Percentiles rank a stretch among this genome's conserved stretches.
Conservation (phyloP, 2,329 filamentous ascomycete species). For the Alternaria sp. region DNA sequence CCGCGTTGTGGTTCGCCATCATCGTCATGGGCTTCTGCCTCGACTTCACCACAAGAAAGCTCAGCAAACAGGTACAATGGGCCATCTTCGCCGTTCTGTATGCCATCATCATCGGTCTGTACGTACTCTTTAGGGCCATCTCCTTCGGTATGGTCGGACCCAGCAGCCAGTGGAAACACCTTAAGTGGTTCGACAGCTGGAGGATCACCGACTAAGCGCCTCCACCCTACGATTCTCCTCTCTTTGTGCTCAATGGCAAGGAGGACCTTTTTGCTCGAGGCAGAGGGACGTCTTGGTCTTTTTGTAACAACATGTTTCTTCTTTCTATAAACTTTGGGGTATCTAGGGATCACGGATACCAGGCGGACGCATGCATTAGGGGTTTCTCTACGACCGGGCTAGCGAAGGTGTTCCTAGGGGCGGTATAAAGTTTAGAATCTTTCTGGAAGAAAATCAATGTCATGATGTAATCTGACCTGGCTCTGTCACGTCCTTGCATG, state of each 20-base stretch:
- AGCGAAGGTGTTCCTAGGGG: background rate
- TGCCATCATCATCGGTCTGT: constrained; percentile 75
- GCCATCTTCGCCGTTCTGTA: constrained; percentile 78
- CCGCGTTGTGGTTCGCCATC: constrained; percentile 96
- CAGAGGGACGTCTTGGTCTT: background rate
- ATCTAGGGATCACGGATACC: constrained; percentile 15
- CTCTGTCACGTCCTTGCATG: no score
- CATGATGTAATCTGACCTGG: background rate
- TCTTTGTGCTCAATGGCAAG: background rate
- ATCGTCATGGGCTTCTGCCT: constrained; percentile 84
- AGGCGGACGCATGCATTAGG: background rate
- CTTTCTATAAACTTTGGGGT: background rate
- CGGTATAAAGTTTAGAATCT: background rate
- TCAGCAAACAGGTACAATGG: constrained; percentile 69
- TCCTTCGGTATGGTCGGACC: constrained; percentile 94
- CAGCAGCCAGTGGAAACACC: constrained; percentile 82
- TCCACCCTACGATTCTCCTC: background rate
- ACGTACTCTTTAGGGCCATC: constrained; percentile 89
- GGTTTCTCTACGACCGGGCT: background rate
- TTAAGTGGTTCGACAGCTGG: constrained; percentile 94
- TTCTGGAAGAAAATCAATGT: background rate
- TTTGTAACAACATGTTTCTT: constrained; percentile 14
- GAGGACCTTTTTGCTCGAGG: background rate
- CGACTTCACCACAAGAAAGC: constrained; percentile 78
- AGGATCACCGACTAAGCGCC: constrained; percentile 71